Evolutionary conservation across 495 filamentous ascomycete genomes (phyloP), one percentile per base, ranked within the genome.

Genomic region (Talaromyces trachyspermus): DNA sequence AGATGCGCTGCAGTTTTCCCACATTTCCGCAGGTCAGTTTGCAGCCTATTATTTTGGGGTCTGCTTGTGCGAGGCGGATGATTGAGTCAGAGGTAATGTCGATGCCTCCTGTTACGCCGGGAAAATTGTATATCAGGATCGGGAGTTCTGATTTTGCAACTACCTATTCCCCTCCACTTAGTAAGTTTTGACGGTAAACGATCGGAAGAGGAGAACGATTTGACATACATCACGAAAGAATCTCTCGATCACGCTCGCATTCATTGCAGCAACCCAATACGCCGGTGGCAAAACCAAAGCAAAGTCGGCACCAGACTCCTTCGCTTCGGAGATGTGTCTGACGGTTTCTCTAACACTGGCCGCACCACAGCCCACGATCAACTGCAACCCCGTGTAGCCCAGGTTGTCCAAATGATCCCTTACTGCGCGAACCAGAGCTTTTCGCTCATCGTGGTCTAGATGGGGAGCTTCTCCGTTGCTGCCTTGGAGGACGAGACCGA

Each of bases 121-220:
- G 86, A 61, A 80, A 92, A 68, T 90, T 92, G 70, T 92, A 92
- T 54, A 90, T 87, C 47, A 90, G 66, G 54, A 92, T 72, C 6
- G 86, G 86, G 48, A 92, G 77, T 7, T 85, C 84, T 4, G 82
- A 86, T 14, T 72, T 69, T 52, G 77, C 71, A 24, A 86, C 87
- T 8, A 92, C 17, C 37, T 40, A 18, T 23, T 40, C 20, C 5
- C 11, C 17, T 40, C 17, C 6, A 11, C 14, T 40, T 18, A 40
- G 3, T 30, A 7, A 30, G 12, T 12, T 12, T 12, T n/a, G n/a
- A 30, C 20, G 17, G 1, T 23, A 11, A 40, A 40, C 30, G 7
- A 17, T 14, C 11, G 17, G 11, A 22, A 39, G n/a, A 2, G 5
- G 17, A n/a, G 5, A 20, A 3, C 11, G 8, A 22, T 23, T 23